Percentiles rank a stretch among this genome's conserved stretches.
These are phyloP conservation scores for Tolypocladium capitatum DNA, from an alignment of 2,329 filamentous ascomycete species.

Conservation along the genomic window DNA sequence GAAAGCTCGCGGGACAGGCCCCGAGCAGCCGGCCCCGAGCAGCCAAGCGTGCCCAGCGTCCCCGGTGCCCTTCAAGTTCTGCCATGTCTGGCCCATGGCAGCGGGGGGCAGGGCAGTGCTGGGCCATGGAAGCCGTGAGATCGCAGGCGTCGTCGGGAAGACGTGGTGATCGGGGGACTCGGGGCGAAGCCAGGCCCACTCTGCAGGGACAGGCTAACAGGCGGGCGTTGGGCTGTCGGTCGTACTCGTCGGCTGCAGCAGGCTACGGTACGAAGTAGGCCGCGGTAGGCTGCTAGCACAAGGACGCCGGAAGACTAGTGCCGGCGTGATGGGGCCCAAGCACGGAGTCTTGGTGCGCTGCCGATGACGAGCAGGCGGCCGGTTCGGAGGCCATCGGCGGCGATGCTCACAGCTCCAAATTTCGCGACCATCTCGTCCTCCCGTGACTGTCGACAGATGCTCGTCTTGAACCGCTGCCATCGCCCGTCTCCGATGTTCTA, in stretches of 20 bases:
- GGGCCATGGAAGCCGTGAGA: background rate
- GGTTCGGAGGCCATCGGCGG: background rate
- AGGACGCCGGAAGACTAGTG: background rate
- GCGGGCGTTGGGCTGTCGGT: background rate
- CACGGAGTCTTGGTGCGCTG: background rate
- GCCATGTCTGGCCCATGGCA: background rate
- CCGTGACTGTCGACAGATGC: background rate
- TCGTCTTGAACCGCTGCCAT: background rate
- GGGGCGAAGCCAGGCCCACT: background rate
- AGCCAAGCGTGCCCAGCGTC: too few relatives aligned
- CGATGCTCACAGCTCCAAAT: background rate
- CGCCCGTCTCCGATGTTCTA: background rate
- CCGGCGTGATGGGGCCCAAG: background rate
- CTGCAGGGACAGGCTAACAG: background rate
- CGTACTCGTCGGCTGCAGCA: too few relatives aligned
- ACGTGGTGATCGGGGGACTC: conserved; percentile 6
- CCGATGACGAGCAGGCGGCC: background rate
- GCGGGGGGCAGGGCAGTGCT: background rate
- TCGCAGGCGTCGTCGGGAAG: conserved; percentile 1
- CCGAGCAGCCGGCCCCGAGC: background rate
- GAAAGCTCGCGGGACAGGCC: background rate
- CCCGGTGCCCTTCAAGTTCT: background rate
- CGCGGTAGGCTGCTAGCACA: background rate
- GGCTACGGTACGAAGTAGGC: background rate
- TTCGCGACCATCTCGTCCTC: background rate